A percentile compares a stretch with the other conserved stretches of the same genome.
Evolutionary conservation across 495 filamentous ascomycete species (phyloP).

Genomic region (Podospora bellae-mahoneyi): DNA sequence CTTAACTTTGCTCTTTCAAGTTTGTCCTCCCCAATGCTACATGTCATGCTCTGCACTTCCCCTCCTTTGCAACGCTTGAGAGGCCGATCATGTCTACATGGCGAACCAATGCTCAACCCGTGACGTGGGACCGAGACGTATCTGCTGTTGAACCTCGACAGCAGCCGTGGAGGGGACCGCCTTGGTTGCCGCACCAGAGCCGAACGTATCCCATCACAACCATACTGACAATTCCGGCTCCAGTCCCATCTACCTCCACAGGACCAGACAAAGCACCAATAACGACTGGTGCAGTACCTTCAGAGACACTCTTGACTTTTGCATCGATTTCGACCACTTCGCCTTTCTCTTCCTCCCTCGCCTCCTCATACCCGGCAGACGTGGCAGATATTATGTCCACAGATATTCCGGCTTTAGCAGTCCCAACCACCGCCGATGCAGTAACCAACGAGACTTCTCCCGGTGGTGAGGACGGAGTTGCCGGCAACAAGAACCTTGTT

Average conservation of each 20-base stretch:
- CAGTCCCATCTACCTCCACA: constrained; percentile 16
- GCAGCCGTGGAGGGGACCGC: constrained; percentile 4
- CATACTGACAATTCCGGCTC: constrained; percentile 21
- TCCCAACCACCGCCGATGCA: constrained; percentile 14
- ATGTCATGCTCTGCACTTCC: constrained; percentile 7
- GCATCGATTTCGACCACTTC: not conserved
- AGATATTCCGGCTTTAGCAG: constrained; percentile 14
- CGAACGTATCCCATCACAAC: constrained; percentile 14
- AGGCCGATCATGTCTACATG: constrained; percentile 17
- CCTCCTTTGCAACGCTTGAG: constrained; percentile 6
- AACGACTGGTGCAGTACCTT: not conserved
- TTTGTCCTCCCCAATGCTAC: constrained; percentile 23
- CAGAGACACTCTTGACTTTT: not conserved
- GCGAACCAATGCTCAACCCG: constrained; percentile 13
- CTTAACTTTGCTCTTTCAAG: constrained; percentile 16
- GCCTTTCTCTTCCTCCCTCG: not conserved
- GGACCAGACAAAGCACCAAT: constrained; percentile 6
- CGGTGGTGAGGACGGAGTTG: constrained; percentile 15
- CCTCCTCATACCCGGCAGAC: constrained; percentile 7
- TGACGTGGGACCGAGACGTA: constrained; percentile 8
- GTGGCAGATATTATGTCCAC: constrained; percentile 29
- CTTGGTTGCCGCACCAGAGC: constrained; percentile 1
- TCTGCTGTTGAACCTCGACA: constrained; percentile 11
- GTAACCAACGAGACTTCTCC: constrained; percentile 13
- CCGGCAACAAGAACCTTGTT: constrained; percentile 34